These are phyloP conservation scores for Candida sakaeoensis DNA, from an alignment of 805 yeast genomes.

Conservation along the genomic window DNA sequence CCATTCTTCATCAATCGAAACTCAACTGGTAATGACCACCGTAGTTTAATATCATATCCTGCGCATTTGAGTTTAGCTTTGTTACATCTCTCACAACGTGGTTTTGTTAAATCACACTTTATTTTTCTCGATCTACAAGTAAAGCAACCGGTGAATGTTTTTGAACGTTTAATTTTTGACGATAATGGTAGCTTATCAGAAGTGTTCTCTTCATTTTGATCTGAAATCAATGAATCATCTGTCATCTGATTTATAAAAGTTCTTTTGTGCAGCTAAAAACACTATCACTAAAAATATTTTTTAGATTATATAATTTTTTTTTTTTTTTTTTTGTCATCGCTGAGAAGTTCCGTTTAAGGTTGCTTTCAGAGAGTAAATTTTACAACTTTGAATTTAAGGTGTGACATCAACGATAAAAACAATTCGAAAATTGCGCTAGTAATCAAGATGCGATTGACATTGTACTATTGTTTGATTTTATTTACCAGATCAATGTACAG, in stretches of 20 bases:
- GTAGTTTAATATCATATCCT: slow-evolving; percentile 76
- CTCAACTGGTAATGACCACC: slow-evolving; percentile 63
- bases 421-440: no score
- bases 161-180: slow-evolving; percentile 31
- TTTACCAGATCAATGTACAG: no score
- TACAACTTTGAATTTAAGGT: no score
- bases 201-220: background rate
- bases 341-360: slow-evolving; percentile 6
- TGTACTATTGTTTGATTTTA: no score
- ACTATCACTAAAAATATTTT: background rate
- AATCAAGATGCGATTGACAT: no score
- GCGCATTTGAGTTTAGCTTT: slow-evolving; percentile 68
- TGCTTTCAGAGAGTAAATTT: no score
- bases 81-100: slow-evolving; percentile 67
- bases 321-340: slow-evolving; percentile 4
- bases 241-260: background rate
- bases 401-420: no score
- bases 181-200: background rate
- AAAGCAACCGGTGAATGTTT: slow-evolving; percentile 85
- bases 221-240: background rate
- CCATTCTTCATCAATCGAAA: slow-evolving; percentile 25
- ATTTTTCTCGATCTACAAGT: slow-evolving; percentile 80
- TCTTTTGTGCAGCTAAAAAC: background rate
- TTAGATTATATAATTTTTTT: background rate
- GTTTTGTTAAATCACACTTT: slow-evolving; percentile 71